Percentiles rank a stretch among this genome's conserved stretches.
These are phyloP conservation scores for Cyphellophora europaea DNA, from an alignment of 2,329 filamentous ascomycete genomes.

Conservation along the genomic window DNA sequence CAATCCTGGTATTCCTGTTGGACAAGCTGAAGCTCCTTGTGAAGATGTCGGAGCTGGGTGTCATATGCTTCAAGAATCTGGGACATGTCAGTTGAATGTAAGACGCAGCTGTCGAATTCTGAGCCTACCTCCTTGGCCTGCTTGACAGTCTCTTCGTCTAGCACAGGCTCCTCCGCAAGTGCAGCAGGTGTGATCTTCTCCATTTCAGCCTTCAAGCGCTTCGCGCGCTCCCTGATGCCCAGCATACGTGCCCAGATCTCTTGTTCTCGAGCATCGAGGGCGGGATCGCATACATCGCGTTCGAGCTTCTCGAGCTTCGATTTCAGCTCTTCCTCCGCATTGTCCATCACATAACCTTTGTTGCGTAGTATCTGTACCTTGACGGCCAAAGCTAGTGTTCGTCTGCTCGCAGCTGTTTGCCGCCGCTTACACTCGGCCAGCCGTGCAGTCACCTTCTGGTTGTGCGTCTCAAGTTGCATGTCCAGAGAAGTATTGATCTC, in stretches of 20 bases:
- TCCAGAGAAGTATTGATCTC: conserved; percentile 57
- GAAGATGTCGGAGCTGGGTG: conserved; percentile 45
- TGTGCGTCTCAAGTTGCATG: conserved; percentile 50
- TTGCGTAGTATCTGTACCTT: conserved; percentile 57
- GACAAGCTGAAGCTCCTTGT: conserved; percentile 50
- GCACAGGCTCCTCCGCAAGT: conserved; percentile 27
- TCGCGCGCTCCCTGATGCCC: conserved; percentile 49
- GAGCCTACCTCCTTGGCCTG: conserved; percentile 50
- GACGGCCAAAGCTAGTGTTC: conserved; percentile 51
- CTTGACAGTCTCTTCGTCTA: conserved; percentile 51
- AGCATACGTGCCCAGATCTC: conserved; percentile 61
- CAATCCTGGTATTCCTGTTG: conserved; percentile 51
- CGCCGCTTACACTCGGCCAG: conserved; percentile 50
- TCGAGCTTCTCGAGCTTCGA: conserved; percentile 52
- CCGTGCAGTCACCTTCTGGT: conserved; percentile 49
- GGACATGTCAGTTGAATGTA: conserved; percentile 9
- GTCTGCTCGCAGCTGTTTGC: conserved; percentile 51
- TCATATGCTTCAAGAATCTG: conserved; percentile 43
- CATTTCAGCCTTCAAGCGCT: conserved; percentile 50
- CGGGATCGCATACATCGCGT: conserved; percentile 50
- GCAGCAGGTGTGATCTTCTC: conserved; percentile 40
- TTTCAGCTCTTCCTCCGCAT: conserved; percentile 53
- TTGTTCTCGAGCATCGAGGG: conserved; percentile 50
- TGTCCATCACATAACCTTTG: conserved; percentile 56
- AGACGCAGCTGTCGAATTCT: not conserved